Base-by-base conservation (phyloP, 2,329 filamentous ascomycete genomes). In the Chrysoporthe puriensis region DNA sequence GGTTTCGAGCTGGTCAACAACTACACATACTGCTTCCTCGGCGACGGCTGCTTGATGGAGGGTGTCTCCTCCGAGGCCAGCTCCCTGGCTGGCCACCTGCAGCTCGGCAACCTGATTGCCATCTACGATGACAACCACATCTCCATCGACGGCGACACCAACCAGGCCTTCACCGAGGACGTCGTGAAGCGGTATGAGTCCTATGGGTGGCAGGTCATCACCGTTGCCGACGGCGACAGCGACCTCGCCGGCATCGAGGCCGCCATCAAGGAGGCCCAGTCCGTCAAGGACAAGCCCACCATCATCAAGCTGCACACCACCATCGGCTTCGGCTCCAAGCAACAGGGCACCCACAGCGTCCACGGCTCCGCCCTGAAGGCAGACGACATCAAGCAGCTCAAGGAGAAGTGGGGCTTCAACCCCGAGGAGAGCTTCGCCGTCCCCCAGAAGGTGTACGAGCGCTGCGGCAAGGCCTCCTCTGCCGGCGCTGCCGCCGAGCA, bases 91-190 rank as follows among this genome's bases (percentile, higher is more conserved):
- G 96, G 96, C 78, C 96, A 99, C 85, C 88, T 98, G 81, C 92
- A 98, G 88, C 90, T 99, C 73, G 96, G 95, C 79, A 99, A 98
- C 88, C 86, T 99, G 77, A 98, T 98, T 82, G 90, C 88, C 82
- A 88, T 99, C 83, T 99, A 95, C 82, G 96, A 99, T 79, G 96
- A 99, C 87, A 99, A 99, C 89, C 92, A 97, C 82, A 98, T 99
- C 79, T 97, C 87, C 76, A 90, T 90, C 78, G 96, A 99, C 78
- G 96, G 96, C 82, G 91, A 97, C 86, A 98, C 92, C 84, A 96
- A 96, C 84, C 90, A 88, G 78, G 91, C 96, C 73, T 98, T 99
- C 86, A 99, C 96, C 70, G 96, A 99, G 85, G 94, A 99, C 75
- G 95, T 98, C 70, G 81, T 86, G 76, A 96, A 96, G 88, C 90